Conservation (phyloP, 108 stramenopile species). For the Nannochloropsis granulata region DNA sequence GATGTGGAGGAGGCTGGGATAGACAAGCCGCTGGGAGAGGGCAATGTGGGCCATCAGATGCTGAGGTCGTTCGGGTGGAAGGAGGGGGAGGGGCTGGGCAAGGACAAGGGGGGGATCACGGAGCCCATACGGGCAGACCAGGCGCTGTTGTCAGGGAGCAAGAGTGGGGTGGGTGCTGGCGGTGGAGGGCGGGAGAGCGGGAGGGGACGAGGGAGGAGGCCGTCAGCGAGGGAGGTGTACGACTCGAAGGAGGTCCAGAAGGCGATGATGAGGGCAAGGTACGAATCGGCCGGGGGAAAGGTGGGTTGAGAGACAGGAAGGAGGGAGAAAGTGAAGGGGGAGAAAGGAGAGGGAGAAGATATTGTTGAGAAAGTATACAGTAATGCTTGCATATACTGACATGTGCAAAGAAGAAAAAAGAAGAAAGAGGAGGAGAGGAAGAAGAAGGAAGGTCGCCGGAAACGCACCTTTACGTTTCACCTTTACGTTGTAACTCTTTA, state of each 20-base stretch:
- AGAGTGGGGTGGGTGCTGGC: neutral
- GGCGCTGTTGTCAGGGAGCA: neutral
- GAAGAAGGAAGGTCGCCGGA: too few relatives aligned
- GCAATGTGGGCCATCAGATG: neutral
- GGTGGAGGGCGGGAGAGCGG: neutral
- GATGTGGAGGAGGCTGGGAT: neutral
- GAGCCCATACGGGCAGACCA: neutral
- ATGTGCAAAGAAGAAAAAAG: too few relatives aligned
- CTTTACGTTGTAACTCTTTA: too few relatives aligned
- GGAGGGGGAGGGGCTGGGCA: neutral
- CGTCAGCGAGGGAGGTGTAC: neutral
- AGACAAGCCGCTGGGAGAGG: neutral
- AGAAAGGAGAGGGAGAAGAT: neutral
- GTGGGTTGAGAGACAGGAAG: neutral
- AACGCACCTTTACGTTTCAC: too few relatives aligned
- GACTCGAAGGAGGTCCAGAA: neutral
- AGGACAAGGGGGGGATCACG: neutral
- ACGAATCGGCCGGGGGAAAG: neutral
- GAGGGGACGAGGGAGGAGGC: neutral
- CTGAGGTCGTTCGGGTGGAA: neutral
- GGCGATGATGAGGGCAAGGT: neutral
- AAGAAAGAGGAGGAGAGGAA: too few relatives aligned
- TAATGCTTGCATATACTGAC: too few relatives aligned
- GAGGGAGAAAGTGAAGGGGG: neutral
- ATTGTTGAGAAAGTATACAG: too few relatives aligned